These are phyloP conservation scores for Trypanosoma theileri DNA, from an alignment of 208 protist genomes.

Conservation along the genomic window DNA sequence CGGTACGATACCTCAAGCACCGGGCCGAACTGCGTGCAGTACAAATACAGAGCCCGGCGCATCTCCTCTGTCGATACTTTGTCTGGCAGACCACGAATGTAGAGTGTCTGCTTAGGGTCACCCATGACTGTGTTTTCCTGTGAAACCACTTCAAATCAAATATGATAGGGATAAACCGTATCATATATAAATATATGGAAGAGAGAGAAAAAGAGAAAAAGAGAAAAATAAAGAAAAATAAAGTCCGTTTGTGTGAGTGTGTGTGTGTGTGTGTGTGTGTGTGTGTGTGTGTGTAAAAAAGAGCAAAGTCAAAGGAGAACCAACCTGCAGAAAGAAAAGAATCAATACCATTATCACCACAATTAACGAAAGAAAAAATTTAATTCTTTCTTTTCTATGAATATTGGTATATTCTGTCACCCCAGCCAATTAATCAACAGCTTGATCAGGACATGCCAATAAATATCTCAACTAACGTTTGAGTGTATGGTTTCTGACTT, in stretches of 20 bases:
- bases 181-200: too few species aligned
- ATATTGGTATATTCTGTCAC: too few species aligned
- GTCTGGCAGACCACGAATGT: conserved; percentile 82
- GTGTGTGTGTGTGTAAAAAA: background rate
- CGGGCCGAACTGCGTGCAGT: conserved; percentile 87
- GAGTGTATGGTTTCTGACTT: background rate
- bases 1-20: conserved; percentile 66
- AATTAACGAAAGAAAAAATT: too few species aligned
- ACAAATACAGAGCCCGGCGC: conserved; percentile 71
- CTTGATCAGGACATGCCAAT: too few species aligned
- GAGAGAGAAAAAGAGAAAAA: too few species aligned
- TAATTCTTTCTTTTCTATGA: too few species aligned
- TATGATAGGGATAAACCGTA: background rate
- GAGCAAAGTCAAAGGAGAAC: background rate
- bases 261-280: background rate
- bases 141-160: background rate
- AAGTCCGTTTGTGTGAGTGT: background rate
- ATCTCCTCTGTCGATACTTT: conserved; percentile 77
- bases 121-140: conserved; percentile 39
- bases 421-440: too few species aligned
- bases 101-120: conserved; percentile 83
- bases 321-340: conserved; percentile 1
- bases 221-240: too few species aligned
- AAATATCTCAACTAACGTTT: background rate
- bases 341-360: too few species aligned